Evolutionary conservation across 495 filamentous ascomycete species (phyloP).

Genomic region (Neurospora sp.): DNA sequence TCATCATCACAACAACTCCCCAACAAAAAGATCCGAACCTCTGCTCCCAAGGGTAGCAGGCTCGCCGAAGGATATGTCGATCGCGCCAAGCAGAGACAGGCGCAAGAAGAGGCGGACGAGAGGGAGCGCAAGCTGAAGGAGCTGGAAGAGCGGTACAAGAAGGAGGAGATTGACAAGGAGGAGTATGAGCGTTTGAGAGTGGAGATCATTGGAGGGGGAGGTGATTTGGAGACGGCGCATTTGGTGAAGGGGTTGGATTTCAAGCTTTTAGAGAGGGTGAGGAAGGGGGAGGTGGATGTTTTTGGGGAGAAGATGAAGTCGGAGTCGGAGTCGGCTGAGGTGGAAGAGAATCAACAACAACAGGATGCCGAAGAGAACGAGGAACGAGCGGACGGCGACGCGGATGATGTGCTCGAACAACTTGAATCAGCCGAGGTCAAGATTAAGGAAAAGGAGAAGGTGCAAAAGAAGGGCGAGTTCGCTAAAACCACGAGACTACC

Average conservation of each 20-base stretch:
- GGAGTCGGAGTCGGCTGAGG: slow-evolving; percentile 8
- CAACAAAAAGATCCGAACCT: slow-evolving; percentile 65
- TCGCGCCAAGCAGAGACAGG: slow-evolving; percentile 50
- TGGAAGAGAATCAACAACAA: slow-evolving; percentile 4
- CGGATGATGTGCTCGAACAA: slow-evolving; percentile 72
- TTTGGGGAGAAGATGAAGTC: slow-evolving; percentile 22
- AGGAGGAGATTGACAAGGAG: slow-evolving; percentile 65
- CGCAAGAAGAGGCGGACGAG: slow-evolving; percentile 49
- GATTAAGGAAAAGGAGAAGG: slow-evolving; percentile 44
- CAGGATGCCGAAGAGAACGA: slow-evolving; percentile 18
- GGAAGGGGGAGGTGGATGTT: slow-evolving; percentile 60
- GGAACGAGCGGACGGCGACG: slow-evolving; percentile 30
- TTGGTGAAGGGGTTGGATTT: slow-evolving; percentile 88
- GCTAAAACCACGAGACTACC: slow-evolving; percentile 48
- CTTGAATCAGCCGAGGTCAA: slow-evolving; percentile 55
- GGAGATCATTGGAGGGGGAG: slow-evolving; percentile 60
- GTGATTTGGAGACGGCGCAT: slow-evolving; percentile 69
- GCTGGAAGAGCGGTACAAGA: slow-evolving; percentile 72
- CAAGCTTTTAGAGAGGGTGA: slow-evolving; percentile 63
- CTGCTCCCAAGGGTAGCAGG: slow-evolving; percentile 75
- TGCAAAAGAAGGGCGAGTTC: slow-evolving; percentile 67
- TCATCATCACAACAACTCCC: slow-evolving; percentile 23
- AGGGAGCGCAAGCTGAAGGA: slow-evolving; percentile 57
- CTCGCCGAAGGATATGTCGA: slow-evolving; percentile 75
- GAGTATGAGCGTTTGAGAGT: slow-evolving; percentile 62